phyloP scores from a whole-genome alignment of 1,139 yeast species.

The Debaryomycetaceae sp. region DNA sequence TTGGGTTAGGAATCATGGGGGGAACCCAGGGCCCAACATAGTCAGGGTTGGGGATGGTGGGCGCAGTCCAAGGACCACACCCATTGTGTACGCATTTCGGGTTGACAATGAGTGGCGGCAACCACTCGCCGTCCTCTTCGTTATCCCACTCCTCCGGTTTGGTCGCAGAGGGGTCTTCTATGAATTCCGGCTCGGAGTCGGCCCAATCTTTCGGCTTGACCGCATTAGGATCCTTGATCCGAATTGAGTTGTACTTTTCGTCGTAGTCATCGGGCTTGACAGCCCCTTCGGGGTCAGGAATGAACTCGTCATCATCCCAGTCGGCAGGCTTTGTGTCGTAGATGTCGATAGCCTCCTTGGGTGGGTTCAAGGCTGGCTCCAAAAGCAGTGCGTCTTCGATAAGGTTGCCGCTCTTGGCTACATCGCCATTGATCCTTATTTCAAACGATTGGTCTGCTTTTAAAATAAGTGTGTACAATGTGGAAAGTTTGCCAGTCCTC shows the following conservation, averaged over 20 bases:
- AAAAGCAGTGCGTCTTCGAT: constrained; percentile 46
- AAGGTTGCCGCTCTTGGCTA: constrained; percentile 65
- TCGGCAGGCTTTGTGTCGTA: constrained; percentile 63
- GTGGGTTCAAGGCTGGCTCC: constrained; percentile 62
- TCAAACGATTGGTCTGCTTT: constrained; percentile 64
- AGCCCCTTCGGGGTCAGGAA: constrained; percentile 61
- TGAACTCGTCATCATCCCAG: constrained; percentile 67
- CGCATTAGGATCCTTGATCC: constrained; percentile 63
- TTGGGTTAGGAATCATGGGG: constrained; percentile 66
- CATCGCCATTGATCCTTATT: constrained; percentile 76
- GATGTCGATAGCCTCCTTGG: constrained; percentile 58
- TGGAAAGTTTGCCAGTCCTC: constrained; percentile 51
- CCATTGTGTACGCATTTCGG: constrained; percentile 70
- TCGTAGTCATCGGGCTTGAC: constrained; percentile 82
- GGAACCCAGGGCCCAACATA: constrained; percentile 78
- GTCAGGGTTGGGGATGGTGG: constrained; percentile 59
- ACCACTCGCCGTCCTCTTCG: constrained; percentile 83
- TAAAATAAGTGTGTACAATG: constrained; percentile 72
- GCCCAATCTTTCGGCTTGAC: constrained; percentile 76
- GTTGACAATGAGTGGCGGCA: constrained; percentile 62
- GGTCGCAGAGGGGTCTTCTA: constrained; percentile 61
- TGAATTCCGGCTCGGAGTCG: constrained; percentile 52
- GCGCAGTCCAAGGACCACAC: constrained; percentile 67
- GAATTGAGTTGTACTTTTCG: constrained; percentile 49
- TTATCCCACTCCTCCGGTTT: constrained; percentile 83